Conservation (phyloP, 192 early-diverging fungal species). For the Coemansia sp. region DNA sequence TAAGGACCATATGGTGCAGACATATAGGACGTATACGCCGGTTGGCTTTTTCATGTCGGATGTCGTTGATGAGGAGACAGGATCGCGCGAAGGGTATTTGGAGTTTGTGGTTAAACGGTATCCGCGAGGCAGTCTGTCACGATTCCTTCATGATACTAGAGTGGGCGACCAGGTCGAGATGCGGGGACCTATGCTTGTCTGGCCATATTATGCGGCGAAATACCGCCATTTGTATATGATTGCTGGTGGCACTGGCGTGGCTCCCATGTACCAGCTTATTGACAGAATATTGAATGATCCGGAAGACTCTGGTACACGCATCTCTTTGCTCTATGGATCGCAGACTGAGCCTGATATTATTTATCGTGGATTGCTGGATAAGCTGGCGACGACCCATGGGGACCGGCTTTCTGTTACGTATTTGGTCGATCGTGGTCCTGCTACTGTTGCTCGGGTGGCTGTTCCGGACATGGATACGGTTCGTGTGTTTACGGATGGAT, state of each 20-base stretch:
- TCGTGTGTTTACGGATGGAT: slow-evolving; percentile 43
- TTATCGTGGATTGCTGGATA: slow-evolving; percentile 59
- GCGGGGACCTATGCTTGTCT: slow-evolving; percentile 64
- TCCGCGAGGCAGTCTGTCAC: slow-evolving; percentile 64
- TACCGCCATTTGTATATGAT: slow-evolving; percentile 49
- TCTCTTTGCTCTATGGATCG: slow-evolving; percentile 39
- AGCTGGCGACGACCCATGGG: slow-evolving; percentile 40
- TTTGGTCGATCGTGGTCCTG: slow-evolving; percentile 50
- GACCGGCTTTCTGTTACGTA: slow-evolving; percentile 56
- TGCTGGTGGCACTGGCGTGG: slow-evolving; percentile 80
- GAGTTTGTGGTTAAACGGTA: slow-evolving; percentile 73
- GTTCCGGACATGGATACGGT: slow-evolving; percentile 19
- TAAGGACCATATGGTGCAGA: slow-evolving; percentile 72
- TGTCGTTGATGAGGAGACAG: slow-evolving; percentile 26
- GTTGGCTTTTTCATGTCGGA: slow-evolving; percentile 53
- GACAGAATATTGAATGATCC: slow-evolving; percentile 53
- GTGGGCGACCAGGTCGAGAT: slow-evolving; percentile 63
- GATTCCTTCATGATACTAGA: slow-evolving; percentile 59
- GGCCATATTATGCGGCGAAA: slow-evolving; percentile 32
- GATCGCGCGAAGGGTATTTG: slow-evolving; percentile 42
- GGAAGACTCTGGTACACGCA: slow-evolving; percentile 35
- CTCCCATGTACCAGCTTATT: slow-evolving; percentile 70
- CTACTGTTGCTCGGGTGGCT: slow-evolving; percentile 4
- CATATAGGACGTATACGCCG: slow-evolving; percentile 71
- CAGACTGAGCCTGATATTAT: slow-evolving; percentile 57